Evolutionary conservation across 768 basidiomycete genomes (phyloP), one percentile per base, ranked within the genome.

Genomic region (Lentinula guzmanii): DNA sequence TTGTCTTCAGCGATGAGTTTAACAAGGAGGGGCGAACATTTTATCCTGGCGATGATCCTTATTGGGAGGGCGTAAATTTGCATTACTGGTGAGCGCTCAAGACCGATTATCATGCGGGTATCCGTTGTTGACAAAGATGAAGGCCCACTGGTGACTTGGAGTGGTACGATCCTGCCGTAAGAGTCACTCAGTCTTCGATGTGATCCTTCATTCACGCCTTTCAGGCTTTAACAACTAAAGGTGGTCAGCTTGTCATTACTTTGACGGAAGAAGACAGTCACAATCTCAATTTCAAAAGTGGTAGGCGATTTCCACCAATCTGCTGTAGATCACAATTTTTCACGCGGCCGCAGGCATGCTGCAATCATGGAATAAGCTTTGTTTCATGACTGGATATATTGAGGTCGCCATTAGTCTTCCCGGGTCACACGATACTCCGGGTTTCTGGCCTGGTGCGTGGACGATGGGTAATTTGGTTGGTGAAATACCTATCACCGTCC

Each of bases 291-390:
- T 98, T 91, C 71, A 74, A 86, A 72, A 90, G 88, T 60, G 93
- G 89, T 79, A 74, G 69, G 85, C n/a, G 82, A 83, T 52, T 70
- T 80, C 62, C 74, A 82, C 52, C 84, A 84, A 73, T 70, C 70
- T 28, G 65, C 68, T 33, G 72, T 77, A 21, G 21, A 21, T 21
- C 42, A 75, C 13, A 75, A 28, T 3, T 74, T 76, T 1, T 71
- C 69, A 8, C 72, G 67, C 64, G 68, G 64, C 21, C 52, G 41
- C 61, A 82, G 86, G 84, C 41, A 88, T 89, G 87, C 58, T 95
- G 9, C 86, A 89, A 65, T 82, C 86, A 11, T 97, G 95, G 95
- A 96, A 97, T 75, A 93, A 97, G 74, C 74, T 97, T 59, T 98
- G 95, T 75, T 97, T 95, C 75, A 95, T 87, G 15, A 93, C 93